A percentile compares a stretch with the other conserved stretches of the same genome.
Conservation (phyloP, 2,329 filamentous ascomycete genomes). For the Trichoderma sp. region DNA sequence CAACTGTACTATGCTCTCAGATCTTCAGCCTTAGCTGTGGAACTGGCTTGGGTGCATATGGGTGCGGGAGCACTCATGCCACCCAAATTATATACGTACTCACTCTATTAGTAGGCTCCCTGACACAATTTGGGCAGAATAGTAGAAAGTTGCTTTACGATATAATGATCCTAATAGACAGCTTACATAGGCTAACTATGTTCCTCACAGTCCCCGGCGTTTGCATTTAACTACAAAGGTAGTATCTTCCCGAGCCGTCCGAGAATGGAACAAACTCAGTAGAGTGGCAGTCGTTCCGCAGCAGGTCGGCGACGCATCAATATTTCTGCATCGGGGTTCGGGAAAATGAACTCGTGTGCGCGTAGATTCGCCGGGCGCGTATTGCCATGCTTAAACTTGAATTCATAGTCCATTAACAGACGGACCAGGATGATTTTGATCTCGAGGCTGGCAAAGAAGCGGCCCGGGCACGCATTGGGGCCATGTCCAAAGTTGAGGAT, state of each 20-base stretch:
- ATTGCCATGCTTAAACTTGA: conserved; percentile 30
- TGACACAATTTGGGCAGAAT: background rate
- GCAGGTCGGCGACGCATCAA: background rate
- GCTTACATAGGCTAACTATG: background rate
- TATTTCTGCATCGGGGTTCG: background rate
- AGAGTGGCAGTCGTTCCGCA: background rate
- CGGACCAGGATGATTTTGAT: conserved; percentile 49
- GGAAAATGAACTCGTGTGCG: background rate
- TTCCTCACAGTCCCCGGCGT: background rate
- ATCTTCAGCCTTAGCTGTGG: too few relatives aligned
- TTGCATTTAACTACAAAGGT: background rate
- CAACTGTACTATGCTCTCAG: too few relatives aligned
- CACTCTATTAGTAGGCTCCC: background rate
- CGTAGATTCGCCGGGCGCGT: background rate
- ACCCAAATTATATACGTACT: background rate
- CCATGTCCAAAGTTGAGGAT: conserved; percentile 54
- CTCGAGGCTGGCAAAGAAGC: conserved; percentile 50
- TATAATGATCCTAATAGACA: background rate
- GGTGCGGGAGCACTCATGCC: background rate
- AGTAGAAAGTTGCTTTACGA: background rate
- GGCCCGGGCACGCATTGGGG: conserved; percentile 47
- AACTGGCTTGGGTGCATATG: background rate
- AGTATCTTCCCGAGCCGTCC: background rate
- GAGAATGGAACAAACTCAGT: background rate
- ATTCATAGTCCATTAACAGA: conserved; percentile 48